Conservation (phyloP, 148 eudicot species). For the Chenopodium suecicum region DNA sequence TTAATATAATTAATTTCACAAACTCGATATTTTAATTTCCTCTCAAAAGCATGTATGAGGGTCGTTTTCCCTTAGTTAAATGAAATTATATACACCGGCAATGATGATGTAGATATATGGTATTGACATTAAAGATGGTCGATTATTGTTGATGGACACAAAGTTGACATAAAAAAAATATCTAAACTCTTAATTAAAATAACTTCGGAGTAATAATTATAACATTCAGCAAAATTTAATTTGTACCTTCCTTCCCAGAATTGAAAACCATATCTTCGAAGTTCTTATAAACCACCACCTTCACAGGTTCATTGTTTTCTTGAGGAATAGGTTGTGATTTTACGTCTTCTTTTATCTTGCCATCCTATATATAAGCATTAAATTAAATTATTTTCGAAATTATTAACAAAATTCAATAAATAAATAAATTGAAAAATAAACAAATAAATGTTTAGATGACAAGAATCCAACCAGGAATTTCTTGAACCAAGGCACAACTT, state of each 20-base stretch:
- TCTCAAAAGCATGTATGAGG: too few species aligned
- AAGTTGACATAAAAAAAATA: too few species aligned
- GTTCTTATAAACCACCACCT: slow-evolving; percentile 40
- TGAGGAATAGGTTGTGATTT: slow-evolving; percentile 40
- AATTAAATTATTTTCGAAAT: background rate
- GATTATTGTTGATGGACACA: too few species aligned
- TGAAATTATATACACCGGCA: too few species aligned
- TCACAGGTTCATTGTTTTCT: slow-evolving; percentile 43
- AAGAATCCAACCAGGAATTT: slow-evolving; percentile 29
- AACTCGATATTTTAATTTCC: too few species aligned
- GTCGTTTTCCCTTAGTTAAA: too few species aligned
- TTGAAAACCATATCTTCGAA: slow-evolving; percentile 36
- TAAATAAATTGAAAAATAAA: background rate
- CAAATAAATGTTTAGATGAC: background rate
- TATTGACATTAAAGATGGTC: too few species aligned
- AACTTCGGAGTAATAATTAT: too few species aligned
- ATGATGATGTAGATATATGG: too few species aligned
- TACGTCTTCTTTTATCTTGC: slow-evolving; percentile 30
- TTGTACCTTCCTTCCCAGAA: slow-evolving; percentile 40
- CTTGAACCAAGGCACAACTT: slow-evolving; percentile 44
- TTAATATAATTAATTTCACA: too few species aligned
- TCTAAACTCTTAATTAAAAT: too few species aligned
- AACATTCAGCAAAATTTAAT: too few species aligned
- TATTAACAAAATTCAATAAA: background rate
- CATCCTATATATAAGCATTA: slow-evolving; percentile 25